These are phyloP conservation scores for Cutaneotrichosporon sp. DNA, from an alignment of 1,284 basidiomycete species.

Conservation along the genomic window DNA sequence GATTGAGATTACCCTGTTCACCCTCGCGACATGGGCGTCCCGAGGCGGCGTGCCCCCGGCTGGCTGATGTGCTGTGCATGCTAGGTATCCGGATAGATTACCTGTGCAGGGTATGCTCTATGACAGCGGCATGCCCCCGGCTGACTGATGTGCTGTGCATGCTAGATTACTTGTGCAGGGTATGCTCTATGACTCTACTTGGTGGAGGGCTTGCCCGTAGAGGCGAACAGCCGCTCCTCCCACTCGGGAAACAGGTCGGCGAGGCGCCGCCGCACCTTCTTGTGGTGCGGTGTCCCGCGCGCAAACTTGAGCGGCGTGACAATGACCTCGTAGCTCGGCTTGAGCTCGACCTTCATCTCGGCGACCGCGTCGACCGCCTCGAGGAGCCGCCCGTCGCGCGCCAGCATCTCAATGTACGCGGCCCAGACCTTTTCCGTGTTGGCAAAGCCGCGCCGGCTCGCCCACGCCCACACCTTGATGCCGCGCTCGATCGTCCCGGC, in stretches of 20 bases:
- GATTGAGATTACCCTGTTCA: no score
- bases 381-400: constrained; percentile 65
- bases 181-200: background rate
- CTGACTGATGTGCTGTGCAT: no score
- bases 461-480: constrained; percentile 59
- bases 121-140: no score
- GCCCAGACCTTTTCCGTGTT: constrained; percentile 67
- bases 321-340: background rate
- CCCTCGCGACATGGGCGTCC: no score
- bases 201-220: no score
- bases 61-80: no score
- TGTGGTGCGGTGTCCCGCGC: background rate
- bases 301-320: constrained; percentile 16
- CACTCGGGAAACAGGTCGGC: background rate
- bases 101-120: no score
- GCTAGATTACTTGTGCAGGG: background rate
- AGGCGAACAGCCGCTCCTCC: background rate
- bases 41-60: no score
- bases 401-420: constrained; percentile 83
- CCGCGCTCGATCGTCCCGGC: constrained; percentile 61
- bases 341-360: constrained; percentile 59
- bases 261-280: background rate
- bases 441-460: constrained; percentile 59
- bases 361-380: constrained; percentile 67
- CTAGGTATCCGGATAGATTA: no score